Conservation (phyloP, 164 flowering plant genomes). For the Nymphaea colorata region DNA sequence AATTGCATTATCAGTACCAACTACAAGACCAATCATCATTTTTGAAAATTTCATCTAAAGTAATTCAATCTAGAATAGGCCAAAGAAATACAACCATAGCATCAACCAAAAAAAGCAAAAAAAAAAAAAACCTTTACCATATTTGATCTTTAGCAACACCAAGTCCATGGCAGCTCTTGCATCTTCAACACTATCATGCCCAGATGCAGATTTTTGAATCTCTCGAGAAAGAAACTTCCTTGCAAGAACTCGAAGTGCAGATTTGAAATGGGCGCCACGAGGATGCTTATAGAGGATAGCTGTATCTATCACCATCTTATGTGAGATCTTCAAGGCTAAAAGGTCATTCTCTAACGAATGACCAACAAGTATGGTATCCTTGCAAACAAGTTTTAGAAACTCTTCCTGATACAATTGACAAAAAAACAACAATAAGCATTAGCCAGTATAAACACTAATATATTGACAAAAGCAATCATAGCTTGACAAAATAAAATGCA, state of each 20-base stretch:
- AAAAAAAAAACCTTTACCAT: conserved; percentile 38
- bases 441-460: conserved; percentile 10
- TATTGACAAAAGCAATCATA: neutral
- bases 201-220: conserved; percentile 72
- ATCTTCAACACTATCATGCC: conserved; percentile 97
- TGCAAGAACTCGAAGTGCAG: conserved; percentile 74
- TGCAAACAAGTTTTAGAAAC: conserved; percentile 70
- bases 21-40: no score
- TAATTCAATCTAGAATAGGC: no score
- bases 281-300: conserved; percentile 78
- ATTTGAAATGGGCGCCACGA: conserved; percentile 61
- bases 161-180: conserved; percentile 92
- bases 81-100: neutral
- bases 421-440: neutral
- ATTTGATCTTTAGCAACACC: conserved; percentile 63
- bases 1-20: no score
- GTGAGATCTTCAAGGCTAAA: conserved; percentile 70
- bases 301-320: conserved; percentile 78
- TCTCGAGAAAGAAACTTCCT: conserved; percentile 65
- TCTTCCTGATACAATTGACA: conserved; percentile 45
- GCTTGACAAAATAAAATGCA: neutral
- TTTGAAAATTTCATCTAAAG: no score
- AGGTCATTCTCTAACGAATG: conserved; percentile 98
- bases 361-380: conserved; percentile 86
- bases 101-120: neutral